Conservation (phyloP, 2,329 filamentous ascomycete genomes). For the Venturiaceae sp. region DNA sequence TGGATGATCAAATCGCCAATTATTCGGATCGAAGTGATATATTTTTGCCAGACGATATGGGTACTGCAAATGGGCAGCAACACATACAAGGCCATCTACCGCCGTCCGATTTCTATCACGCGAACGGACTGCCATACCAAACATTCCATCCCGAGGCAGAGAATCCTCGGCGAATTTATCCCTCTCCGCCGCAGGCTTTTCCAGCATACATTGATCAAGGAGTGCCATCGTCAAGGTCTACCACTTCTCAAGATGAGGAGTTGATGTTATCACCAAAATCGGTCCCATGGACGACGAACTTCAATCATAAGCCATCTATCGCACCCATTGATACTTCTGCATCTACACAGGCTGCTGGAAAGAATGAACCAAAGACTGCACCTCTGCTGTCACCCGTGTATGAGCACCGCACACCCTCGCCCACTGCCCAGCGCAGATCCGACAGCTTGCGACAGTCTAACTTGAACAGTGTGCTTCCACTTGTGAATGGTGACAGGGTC, state of each 20-base stretch:
- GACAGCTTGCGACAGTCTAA: conserved; percentile 23
- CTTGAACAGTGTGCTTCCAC: conserved; percentile 16
- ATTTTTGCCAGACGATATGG: neutral
- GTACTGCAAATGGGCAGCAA: neutral
- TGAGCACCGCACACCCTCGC: conserved; percentile 62
- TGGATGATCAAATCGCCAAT: neutral
- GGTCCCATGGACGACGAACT: neutral
- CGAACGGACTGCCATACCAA: neutral
- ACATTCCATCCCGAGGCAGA: neutral
- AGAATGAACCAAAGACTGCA: conserved; percentile 46
- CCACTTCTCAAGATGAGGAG: neutral
- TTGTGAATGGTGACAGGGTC: conserved; percentile 8
- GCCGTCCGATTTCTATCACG: neutral
- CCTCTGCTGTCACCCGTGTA: conserved; percentile 61
- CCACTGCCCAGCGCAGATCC: conserved; percentile 47
- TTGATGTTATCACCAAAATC: neutral
- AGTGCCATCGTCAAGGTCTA: neutral
- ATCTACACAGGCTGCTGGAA: conserved; percentile 44
- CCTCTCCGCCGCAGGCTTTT: conserved; percentile 4
- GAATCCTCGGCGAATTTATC: neutral
- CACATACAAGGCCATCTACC: neutral
- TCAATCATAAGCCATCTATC: neutral
- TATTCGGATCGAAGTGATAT: neutral
- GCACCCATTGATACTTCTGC: conserved; percentile 24
- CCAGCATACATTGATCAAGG: conserved; percentile 1